Conservation (phyloP, 164 flowering plant genomes). For the Liriodendron chinense region DNA sequence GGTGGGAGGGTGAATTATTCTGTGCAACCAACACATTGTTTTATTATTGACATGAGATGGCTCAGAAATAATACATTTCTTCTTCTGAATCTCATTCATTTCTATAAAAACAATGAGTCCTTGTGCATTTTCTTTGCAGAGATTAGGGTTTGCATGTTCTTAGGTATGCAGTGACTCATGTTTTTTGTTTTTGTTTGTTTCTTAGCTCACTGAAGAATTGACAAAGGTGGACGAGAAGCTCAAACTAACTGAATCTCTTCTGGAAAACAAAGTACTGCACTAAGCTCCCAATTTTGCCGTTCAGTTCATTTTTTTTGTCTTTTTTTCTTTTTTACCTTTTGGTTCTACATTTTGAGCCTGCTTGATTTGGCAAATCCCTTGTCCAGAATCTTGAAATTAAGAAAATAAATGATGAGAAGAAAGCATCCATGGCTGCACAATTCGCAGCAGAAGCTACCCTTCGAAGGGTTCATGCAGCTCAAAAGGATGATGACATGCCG, state of each 20-base stretch:
- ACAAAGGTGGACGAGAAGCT: slow-evolving; percentile 57
- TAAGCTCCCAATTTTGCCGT: neutral
- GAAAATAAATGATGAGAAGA: slow-evolving; percentile 75
- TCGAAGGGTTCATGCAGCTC: slow-evolving; percentile 78
- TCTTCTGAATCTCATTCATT: too few relatives aligned
- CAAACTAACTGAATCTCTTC: slow-evolving; percentile 51
- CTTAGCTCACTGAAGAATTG: slow-evolving; percentile 61
- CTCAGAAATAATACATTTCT: too few relatives aligned
- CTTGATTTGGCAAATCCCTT: slow-evolving; percentile 4
- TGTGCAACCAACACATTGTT: too few relatives aligned
- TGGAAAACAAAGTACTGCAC: slow-evolving; percentile 56
- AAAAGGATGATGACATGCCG: slow-evolving; percentile 83
- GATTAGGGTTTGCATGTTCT: too few relatives aligned
- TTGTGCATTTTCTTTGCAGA: too few relatives aligned
- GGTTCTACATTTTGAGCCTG: neutral
- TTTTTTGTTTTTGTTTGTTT: neutral
- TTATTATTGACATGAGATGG: too few relatives aligned
- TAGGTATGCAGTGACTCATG: too few relatives aligned
- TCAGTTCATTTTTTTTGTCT: neutral
- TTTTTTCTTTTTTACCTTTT: neutral
- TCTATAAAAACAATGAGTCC: too few relatives aligned
- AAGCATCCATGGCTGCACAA: slow-evolving; percentile 68
- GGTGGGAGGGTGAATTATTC: too few relatives aligned
- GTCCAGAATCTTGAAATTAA: slow-evolving; percentile 69
- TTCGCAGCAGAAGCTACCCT: slow-evolving; percentile 88